phyloP scores from a whole-genome alignment of 2,329 filamentous ascomycete species.

The Colletotrichum abscissum region DNA sequence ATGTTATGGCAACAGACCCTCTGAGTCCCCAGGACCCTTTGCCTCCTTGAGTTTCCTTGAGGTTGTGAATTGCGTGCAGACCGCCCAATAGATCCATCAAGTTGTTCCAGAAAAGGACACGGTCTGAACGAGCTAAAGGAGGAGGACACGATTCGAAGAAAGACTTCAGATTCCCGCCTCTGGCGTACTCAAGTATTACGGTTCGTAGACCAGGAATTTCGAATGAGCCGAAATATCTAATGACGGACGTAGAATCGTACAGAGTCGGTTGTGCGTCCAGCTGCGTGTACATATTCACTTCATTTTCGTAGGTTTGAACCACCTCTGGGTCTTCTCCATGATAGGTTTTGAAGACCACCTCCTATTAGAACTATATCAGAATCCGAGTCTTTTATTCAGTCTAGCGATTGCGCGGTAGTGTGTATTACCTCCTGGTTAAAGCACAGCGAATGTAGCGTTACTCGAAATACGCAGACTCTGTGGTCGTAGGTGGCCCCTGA shows the following conservation, averaged over 20 bases:
- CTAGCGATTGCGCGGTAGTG: too few relatives aligned
- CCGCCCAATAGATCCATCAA: neutral
- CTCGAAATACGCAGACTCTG: neutral
- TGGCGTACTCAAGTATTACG: neutral
- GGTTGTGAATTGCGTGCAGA: neutral
- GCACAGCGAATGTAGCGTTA: neutral
- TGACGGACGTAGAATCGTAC: neutral
- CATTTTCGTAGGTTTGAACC: neutral
- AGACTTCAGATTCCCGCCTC: neutral
- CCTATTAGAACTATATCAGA: neutral
- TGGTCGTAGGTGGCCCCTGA: neutral
- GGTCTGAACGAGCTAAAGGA: neutral
- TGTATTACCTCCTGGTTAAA: neutral
- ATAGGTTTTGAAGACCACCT: conserved; percentile 14
- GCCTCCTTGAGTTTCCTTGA: neutral
- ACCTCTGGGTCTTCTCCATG: neutral
- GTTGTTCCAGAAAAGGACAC: neutral
- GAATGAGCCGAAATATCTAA: neutral
- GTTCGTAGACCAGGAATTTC: neutral
- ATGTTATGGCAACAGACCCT: neutral
- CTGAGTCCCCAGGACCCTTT: neutral
- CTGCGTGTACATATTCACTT: neutral
- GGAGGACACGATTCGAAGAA: neutral
- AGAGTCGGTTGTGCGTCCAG: neutral
- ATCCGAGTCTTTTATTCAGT: too few relatives aligned